Conservation (phyloP, 2,329 filamentous ascomycete species). For the Blastomyces silverae region DNA sequence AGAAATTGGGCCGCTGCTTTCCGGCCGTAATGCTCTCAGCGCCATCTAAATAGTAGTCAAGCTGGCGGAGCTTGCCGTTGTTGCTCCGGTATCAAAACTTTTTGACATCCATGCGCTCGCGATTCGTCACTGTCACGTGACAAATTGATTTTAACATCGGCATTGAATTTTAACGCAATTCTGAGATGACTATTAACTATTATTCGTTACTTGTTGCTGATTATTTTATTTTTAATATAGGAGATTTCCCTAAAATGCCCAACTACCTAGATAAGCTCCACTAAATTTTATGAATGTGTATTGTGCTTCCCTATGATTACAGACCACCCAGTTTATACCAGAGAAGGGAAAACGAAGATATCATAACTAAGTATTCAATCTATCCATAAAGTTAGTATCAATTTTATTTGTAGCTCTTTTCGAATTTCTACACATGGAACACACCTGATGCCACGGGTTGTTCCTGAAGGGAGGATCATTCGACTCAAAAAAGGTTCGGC, state of each 20-base stretch:
- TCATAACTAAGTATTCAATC: not conserved
- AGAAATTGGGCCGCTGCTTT: slow-evolving; percentile 30
- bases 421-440: not conserved
- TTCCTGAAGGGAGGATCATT: not conserved
- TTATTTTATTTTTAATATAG: not conserved
- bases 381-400: not conserved
- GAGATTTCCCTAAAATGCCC: not conserved
- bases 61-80: not conserved
- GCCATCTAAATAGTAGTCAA: slow-evolving; percentile 3
- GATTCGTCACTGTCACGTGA: not conserved
- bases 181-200: too few species aligned
- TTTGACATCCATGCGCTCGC: not conserved
- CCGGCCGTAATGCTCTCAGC: slow-evolving; percentile 8
- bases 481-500: not conserved
- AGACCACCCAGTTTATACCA: not conserved
- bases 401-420: not conserved
- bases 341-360: not conserved
- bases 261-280: not conserved
- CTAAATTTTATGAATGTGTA: not conserved
- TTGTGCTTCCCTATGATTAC: not conserved
- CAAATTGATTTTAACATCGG: not conserved
- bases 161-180: not conserved
- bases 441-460: not conserved
- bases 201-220: not conserved
- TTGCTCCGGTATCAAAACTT: not conserved